Percentiles rank a stretch among this genome's conserved stretches.
phyloP scores from a whole-genome alignment of 2,329 filamentous ascomycete genomes.

The Colletotrichum sp. region DNA sequence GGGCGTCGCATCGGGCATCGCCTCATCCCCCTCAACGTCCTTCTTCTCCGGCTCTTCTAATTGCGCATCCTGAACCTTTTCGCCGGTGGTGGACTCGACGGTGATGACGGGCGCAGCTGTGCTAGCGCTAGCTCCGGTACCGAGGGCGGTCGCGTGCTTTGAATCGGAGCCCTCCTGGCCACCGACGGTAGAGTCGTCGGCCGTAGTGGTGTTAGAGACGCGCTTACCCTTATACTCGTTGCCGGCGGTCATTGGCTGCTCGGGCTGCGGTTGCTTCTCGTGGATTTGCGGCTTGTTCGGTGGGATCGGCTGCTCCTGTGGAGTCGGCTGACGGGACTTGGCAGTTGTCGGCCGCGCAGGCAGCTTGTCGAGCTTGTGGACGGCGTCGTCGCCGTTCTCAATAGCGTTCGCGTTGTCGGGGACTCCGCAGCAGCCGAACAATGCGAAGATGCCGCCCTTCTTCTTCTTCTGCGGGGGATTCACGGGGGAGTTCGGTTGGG shows the following conservation, averaged over 20 bases:
- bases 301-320: constrained; percentile 46
- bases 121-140: constrained; percentile 32
- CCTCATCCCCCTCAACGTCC: constrained; percentile 65
- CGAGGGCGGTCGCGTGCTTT: constrained; percentile 43
- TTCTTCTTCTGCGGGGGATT: constrained; percentile 59
- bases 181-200: constrained; percentile 48
- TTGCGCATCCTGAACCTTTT: constrained; percentile 26
- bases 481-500: constrained; percentile 58
- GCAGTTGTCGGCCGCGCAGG: constrained; percentile 60
- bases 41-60: constrained; percentile 32
- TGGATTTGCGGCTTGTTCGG: constrained; percentile 46
- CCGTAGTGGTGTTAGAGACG: constrained; percentile 49
- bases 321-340: constrained; percentile 58
- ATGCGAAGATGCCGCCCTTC: constrained; percentile 60
- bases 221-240: constrained; percentile 48
- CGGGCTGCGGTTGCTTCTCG: constrained; percentile 53
- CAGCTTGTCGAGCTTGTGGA: constrained; percentile 64
- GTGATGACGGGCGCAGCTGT: constrained; percentile 49
- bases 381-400: constrained; percentile 56
- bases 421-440: constrained; percentile 72
- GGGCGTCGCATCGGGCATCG: constrained; percentile 69
- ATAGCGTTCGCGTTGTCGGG: constrained; percentile 63
- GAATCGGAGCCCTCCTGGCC: constrained; percentile 51
- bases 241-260: constrained; percentile 32
- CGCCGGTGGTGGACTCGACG: constrained; percentile 19